phyloP scores from a whole-genome alignment of 1,139 yeast species.

The Protomyces gravidus region DNA sequence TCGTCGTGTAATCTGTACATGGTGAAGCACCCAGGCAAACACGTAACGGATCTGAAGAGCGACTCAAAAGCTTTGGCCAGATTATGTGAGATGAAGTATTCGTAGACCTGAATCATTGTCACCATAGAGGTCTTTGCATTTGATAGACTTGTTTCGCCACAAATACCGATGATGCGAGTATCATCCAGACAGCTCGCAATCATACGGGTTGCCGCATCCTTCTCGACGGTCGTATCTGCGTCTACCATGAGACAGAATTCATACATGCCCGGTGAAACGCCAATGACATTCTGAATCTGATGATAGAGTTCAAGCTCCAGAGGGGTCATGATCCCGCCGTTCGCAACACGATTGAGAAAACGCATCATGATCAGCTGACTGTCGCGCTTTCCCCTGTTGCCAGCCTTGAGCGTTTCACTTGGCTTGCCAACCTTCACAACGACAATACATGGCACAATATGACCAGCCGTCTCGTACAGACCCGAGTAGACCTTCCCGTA shows the following conservation, averaged over 20 bases:
- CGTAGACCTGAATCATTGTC: conserved; percentile 47
- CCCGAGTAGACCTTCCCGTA: conserved; percentile 46
- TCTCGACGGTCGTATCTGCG: conserved; percentile 44
- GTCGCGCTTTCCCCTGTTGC: conserved; percentile 47
- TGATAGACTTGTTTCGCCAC: conserved; percentile 45
- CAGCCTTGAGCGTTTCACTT: conserved; percentile 41
- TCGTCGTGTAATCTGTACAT: conserved; percentile 43
- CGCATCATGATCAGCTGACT: conserved; percentile 45
- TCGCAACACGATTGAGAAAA: conserved; percentile 44
- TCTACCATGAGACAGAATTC: conserved; percentile 45
- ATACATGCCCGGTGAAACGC: conserved; percentile 45
- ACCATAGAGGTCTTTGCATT: conserved; percentile 42
- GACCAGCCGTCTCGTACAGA: conserved; percentile 44
- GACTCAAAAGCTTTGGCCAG: conserved; percentile 46
- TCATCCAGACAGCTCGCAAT: conserved; percentile 44
- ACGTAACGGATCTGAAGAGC: conserved; percentile 45
- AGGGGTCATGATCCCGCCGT: conserved; percentile 44
- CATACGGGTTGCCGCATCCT: conserved; percentile 42
- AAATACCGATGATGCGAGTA: conserved; percentile 43
- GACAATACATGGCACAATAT: conserved; percentile 44
- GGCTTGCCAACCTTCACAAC: conserved; percentile 51
- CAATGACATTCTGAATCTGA: conserved; percentile 45
- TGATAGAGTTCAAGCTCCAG: conserved; percentile 45
- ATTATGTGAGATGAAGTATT: conserved; percentile 46
- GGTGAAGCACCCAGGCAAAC: conserved; percentile 47